Conservation (phyloP, 768 basidiomycete species). For the Mycena crocata region DNA sequence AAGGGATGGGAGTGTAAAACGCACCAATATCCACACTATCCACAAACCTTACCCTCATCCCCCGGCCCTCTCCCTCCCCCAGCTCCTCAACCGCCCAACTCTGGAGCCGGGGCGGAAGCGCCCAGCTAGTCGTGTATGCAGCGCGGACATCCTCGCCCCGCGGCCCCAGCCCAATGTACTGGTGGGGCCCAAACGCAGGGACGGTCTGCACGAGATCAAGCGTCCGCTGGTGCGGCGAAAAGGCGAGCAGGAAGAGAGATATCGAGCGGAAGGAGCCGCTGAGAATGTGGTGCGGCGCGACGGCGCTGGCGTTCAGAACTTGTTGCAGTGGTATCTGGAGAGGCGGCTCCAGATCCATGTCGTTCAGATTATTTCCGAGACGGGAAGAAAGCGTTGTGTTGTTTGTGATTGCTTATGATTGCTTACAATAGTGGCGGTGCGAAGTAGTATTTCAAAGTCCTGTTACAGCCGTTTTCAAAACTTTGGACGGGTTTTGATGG, state of each 20-base stretch:
- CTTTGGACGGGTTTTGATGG: too few species aligned
- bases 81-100: slow-evolving; percentile 56
- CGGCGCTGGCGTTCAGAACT: not conserved
- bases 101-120: slow-evolving; percentile 56
- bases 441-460: too few species aligned
- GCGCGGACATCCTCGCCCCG: slow-evolving; percentile 31
- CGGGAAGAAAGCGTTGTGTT: slow-evolving; percentile 8
- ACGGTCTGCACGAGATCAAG: slow-evolving; percentile 55
- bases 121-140: slow-evolving; percentile 65
- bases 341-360: not conserved
- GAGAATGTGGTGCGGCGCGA: slow-evolving; percentile 48
- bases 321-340: not conserved
- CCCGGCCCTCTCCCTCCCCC: slow-evolving; percentile 32
- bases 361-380: not conserved
- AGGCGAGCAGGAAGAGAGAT: slow-evolving; percentile 62
- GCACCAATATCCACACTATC: slow-evolving; percentile 60
- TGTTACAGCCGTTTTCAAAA: too few species aligned
- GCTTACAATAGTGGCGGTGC: too few species aligned
- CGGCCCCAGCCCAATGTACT: slow-evolving; percentile 57
- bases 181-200: slow-evolving; percentile 62
- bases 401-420: too few species aligned
- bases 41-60: slow-evolving; percentile 52
- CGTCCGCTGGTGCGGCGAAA: slow-evolving; percentile 54
- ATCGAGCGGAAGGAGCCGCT: slow-evolving; percentile 65
- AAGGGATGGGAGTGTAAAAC: slow-evolving; percentile 25